Conservation (phyloP, 768 basidiomycete species). For the Rhodotorula kratochvilovae region DNA sequence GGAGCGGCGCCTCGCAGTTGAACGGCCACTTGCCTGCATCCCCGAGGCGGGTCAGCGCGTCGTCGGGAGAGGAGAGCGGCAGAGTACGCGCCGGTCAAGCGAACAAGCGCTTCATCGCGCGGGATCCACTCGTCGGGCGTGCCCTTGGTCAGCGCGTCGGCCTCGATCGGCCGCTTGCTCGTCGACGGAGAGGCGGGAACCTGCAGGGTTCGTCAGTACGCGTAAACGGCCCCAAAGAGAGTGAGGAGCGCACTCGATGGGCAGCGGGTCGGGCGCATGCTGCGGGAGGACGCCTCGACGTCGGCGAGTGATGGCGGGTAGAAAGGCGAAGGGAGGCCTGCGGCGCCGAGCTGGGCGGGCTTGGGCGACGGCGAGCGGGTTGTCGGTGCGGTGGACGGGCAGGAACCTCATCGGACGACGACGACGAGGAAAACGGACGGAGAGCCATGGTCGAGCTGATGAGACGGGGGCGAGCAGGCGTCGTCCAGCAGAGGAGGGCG, state of each 20-base stretch:
- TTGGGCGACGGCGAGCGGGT: not conserved
- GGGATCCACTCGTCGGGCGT: constrained; percentile 53
- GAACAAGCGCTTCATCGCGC: constrained; percentile 52
- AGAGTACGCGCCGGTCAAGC: constrained; percentile 51
- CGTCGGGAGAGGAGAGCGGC: no score
- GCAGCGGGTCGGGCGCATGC: not conserved
- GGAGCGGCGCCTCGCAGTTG: constrained; percentile 56
- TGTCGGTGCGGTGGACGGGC: not conserved
- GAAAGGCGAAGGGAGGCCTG: constrained; percentile 28
- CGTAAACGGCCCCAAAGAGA: not conserved
- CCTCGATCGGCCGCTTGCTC: not conserved
- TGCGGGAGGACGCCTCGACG: not conserved
- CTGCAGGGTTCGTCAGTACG: not conserved
- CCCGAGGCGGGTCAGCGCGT: not conserved
- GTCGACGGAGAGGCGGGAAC: constrained; percentile 33
- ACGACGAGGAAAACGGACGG: not conserved
- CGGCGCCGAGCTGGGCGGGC: not conserved
- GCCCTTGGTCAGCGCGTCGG: constrained; percentile 30
- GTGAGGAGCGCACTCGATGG: not conserved
- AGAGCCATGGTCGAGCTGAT: not conserved
- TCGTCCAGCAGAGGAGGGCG: no score
- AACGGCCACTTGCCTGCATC: constrained; percentile 57
- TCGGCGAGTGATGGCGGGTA: constrained; percentile 25
- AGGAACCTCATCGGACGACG: not conserved
- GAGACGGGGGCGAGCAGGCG: not conserved